These are phyloP conservation scores for Verticillium isaacii DNA, from an alignment of 2,329 filamentous ascomycete genomes.

Conservation along the genomic window DNA sequence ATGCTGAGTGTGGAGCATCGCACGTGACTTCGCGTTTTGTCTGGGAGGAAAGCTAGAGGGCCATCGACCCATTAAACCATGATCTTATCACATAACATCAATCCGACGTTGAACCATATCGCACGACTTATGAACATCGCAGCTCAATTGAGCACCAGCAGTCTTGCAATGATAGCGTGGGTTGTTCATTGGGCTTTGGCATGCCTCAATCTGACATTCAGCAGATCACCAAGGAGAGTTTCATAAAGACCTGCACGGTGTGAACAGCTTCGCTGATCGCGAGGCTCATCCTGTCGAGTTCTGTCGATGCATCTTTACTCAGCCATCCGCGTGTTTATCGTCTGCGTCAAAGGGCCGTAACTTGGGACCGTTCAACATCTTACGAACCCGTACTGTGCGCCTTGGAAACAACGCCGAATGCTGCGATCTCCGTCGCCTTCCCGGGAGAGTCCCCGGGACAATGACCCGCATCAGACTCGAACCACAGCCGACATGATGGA, in stretches of 20 bases:
- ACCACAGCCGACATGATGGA: background rate
- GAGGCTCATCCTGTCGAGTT: background rate
- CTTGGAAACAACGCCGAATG: background rate
- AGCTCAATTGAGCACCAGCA: background rate
- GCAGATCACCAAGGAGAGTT: background rate
- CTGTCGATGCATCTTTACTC: background rate
- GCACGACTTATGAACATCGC: background rate
- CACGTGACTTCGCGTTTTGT: constrained; percentile 4
- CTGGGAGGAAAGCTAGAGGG: background rate
- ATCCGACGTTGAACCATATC: background rate
- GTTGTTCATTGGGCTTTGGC: constrained; percentile 4
- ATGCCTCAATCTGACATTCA: background rate
- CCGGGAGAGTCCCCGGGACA: background rate
- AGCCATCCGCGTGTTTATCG: too few relatives aligned
- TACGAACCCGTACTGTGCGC: background rate
- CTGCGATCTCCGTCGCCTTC: background rate
- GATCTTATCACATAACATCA: background rate
- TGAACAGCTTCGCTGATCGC: background rate
- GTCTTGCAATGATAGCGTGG: background rate
- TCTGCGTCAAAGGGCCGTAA: too few relatives aligned
- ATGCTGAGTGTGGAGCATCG: background rate
- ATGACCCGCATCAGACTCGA: background rate
- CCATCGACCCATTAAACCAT: background rate
- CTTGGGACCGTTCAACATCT: background rate
- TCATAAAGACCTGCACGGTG: background rate